Conservation (phyloP, 176 grass and related monocot species). For the Carex littledalei region DNA sequence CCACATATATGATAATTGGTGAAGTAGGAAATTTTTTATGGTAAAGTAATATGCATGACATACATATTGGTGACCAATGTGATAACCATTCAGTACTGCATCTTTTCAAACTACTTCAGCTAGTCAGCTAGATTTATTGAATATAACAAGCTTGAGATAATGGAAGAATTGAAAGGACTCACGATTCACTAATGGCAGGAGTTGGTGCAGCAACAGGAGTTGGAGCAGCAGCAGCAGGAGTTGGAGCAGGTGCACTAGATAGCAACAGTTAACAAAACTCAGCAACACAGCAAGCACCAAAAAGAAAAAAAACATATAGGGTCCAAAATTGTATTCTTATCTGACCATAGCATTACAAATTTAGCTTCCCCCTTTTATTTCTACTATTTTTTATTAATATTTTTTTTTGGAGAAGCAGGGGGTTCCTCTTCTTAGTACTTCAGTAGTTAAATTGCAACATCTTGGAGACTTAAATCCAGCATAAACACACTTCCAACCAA, state of each 20-base stretch:
- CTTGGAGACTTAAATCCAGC: background rate
- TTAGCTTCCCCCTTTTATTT: background rate
- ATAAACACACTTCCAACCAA: background rate
- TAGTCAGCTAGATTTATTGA: background rate
- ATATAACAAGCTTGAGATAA: background rate
- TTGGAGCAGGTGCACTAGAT: slow-evolving; percentile 37
- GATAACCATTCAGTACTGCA: background rate
- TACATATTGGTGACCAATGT: background rate
- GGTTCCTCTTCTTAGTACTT: background rate
- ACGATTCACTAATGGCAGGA: slow-evolving; percentile 46
- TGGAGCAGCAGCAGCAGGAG: slow-evolving; percentile 16
- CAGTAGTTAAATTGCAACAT: background rate
- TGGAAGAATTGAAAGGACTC: slow-evolving; percentile 23
- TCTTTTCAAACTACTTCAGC: background rate
- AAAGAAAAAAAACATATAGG: background rate
- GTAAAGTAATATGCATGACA: background rate
- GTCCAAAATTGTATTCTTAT: background rate
- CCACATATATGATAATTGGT: background rate
- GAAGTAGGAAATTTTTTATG: background rate
- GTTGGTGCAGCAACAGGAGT: slow-evolving; percentile 23
- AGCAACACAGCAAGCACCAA: slow-evolving; percentile 8
- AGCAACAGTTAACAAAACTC: background rate
- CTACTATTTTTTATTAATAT: background rate
- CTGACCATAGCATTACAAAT: background rate
- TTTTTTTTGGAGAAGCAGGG: background rate